These are phyloP conservation scores for Xylaria arbuscula DNA, from an alignment of 2,329 filamentous ascomycete species.

Conservation along the genomic window DNA sequence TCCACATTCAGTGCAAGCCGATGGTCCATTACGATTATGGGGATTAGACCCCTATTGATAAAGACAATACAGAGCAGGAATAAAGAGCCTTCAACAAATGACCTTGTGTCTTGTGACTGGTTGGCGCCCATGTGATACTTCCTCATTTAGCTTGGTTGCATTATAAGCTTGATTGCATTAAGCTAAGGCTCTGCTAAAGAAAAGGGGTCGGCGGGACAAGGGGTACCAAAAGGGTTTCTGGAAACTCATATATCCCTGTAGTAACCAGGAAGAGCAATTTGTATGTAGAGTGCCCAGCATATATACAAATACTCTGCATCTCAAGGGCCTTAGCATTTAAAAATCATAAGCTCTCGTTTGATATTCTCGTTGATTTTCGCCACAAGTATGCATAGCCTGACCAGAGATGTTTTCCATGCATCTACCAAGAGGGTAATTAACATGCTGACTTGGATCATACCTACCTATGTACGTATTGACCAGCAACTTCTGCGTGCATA, in stretches of 20 bases:
- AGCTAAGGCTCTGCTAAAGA: constrained; percentile 25
- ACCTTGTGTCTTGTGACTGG: constrained; percentile 29
- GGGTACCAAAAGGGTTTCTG: constrained; percentile 16
- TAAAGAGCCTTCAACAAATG: neutral
- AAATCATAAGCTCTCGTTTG: too few species aligned
- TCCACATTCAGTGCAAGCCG: neutral
- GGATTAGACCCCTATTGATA: constrained; percentile 30
- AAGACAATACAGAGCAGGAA: neutral
- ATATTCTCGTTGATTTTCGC: too few species aligned
- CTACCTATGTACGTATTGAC: neutral
- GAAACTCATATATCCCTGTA: constrained; percentile 2
- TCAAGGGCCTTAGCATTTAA: too few species aligned
- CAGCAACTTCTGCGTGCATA: neutral
- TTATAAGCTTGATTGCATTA: constrained; percentile 2
- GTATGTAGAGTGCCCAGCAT: neutral
- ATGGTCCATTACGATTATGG: neutral
- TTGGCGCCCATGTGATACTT: constrained; percentile 20
- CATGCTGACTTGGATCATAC: neutral
- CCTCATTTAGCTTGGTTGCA: constrained; percentile 32
- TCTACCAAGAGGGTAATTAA: too few species aligned
- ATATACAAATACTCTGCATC: neutral
- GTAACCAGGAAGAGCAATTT: constrained; percentile 3
- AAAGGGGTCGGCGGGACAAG: constrained; percentile 29
- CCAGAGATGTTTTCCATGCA: too few species aligned
- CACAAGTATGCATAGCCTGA: too few species aligned